A percentile compares a stretch with the other conserved stretches of the same genome.
Conservation (phyloP, 208 protist species). For the Trypanosoma rangeli region DNA sequence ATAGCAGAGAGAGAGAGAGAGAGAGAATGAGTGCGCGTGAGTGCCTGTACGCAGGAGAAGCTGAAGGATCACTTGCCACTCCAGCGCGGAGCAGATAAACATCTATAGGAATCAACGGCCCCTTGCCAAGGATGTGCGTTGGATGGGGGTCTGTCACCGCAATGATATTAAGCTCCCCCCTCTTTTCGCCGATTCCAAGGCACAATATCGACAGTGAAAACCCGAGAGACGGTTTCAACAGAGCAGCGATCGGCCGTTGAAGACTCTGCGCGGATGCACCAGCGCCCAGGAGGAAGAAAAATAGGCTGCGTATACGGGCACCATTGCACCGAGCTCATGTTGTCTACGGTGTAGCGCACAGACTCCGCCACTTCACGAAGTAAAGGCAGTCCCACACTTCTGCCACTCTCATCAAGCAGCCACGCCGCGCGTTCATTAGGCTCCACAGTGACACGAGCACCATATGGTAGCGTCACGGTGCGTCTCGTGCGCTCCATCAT, state of each 20-base stretch:
- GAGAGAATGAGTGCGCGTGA: not conserved
- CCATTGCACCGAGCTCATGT: conserved; percentile 58
- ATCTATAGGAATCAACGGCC: not conserved
- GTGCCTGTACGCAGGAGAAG: not conserved
- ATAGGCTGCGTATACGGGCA: conserved; percentile 39
- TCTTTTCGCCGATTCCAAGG: conserved; percentile 5
- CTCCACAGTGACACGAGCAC: conserved; percentile 29
- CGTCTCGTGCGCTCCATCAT: conserved; percentile 15
- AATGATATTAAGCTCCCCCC: not conserved
- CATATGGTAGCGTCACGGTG: conserved; percentile 13
- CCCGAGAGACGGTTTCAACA: conserved; percentile 46
- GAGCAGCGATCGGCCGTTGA: conserved; percentile 33
- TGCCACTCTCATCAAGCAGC: conserved; percentile 8
- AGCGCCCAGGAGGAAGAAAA: conserved; percentile 67
- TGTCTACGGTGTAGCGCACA: conserved; percentile 57
- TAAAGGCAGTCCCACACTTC: conserved; percentile 1
- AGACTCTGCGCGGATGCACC: conserved; percentile 71
- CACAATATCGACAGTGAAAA: conserved; percentile 67
- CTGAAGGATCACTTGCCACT: not conserved
- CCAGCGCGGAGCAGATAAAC: not conserved
- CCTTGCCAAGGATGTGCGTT: not conserved
- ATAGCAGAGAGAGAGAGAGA: not conserved
- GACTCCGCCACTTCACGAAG: not conserved
- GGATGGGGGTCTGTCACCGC: not conserved
- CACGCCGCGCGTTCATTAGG: conserved; percentile 24